These are phyloP conservation scores for Grosmannia clavigera DNA, from an alignment of 2,329 filamentous ascomycete species.

Conservation along the genomic window DNA sequence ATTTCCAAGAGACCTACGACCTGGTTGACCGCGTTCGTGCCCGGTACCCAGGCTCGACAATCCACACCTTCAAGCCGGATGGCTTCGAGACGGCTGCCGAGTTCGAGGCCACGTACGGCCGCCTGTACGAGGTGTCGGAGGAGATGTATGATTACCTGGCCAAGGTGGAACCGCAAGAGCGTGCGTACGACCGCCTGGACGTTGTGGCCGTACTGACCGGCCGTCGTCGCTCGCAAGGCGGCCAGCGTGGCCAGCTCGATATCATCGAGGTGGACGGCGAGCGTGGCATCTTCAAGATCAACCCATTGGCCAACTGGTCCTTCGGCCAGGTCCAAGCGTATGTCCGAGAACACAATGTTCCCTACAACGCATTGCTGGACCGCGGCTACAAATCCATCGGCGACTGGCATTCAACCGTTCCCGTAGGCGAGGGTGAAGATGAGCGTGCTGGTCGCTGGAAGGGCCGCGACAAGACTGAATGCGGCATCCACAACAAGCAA, in stretches of 20 bases:
- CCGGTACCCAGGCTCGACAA: conserved; percentile 63
- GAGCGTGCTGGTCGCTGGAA: conserved; percentile 96
- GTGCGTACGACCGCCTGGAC: conserved; percentile 76
- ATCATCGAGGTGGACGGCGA: conserved; percentile 87
- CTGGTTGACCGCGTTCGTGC: conserved; percentile 62
- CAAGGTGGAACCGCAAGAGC: conserved; percentile 92
- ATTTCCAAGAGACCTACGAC: conserved; percentile 65
- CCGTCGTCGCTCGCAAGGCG: conserved; percentile 81
- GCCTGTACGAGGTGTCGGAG: conserved; percentile 72
- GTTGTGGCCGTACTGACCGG: conserved; percentile 89
- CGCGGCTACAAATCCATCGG: conserved; percentile 95
- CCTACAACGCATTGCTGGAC: conserved; percentile 87
- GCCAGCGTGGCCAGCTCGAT: conserved; percentile 77
- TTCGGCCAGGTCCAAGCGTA: conserved; percentile 86
- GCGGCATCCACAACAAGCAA: conserved; percentile 96
- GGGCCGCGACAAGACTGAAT: conserved; percentile 91
- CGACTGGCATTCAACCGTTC: conserved; percentile 94
- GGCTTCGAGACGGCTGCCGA: conserved; percentile 60
- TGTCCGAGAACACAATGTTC: conserved; percentile 73
- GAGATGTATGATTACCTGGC: conserved; percentile 94
- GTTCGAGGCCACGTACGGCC: conserved; percentile 74
- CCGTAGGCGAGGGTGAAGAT: conserved; percentile 82
- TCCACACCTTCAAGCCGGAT: conserved; percentile 85
- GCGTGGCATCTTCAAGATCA: conserved; percentile 88
- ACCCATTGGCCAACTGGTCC: conserved; percentile 87